Evolutionary conservation across 441 rosid genomes (phyloP).

Genomic region (Populus hybrid): DNA sequence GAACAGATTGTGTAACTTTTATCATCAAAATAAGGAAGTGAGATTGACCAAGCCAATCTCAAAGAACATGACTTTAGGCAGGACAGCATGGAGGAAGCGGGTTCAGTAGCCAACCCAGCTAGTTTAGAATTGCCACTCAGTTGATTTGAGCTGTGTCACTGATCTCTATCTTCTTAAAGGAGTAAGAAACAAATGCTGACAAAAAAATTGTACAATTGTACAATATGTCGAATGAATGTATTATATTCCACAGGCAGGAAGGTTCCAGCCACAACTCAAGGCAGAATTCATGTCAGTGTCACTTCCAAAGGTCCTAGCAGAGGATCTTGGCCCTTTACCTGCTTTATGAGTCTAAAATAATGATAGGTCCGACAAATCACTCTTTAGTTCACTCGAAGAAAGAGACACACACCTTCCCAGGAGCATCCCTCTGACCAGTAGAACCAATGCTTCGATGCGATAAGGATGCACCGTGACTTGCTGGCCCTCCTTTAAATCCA

Average conservation of each 20-base stretch:
- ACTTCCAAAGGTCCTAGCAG: background rate
- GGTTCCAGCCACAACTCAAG: background rate
- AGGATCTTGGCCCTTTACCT: background rate
- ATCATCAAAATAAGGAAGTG: background rate
- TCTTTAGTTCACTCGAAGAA: background rate
- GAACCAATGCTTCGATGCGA: slow-evolving; percentile 84
- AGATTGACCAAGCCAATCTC: background rate
- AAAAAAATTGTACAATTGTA: background rate
- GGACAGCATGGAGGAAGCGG: background rate
- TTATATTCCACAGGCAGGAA: background rate
- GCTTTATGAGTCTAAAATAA: background rate
- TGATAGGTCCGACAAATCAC: slow-evolving; percentile 1
- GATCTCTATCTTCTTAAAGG: background rate
- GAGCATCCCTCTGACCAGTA: slow-evolving; percentile 94
- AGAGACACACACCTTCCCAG: slow-evolving; percentile 71
- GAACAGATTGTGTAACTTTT: background rate
- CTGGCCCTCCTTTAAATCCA: slow-evolving; percentile 57
- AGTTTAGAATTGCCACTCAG: background rate
- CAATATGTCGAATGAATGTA: background rate
- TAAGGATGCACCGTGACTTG: slow-evolving; percentile 81
- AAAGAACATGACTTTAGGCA: background rate
- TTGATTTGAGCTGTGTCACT: background rate
- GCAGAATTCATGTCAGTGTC: background rate
- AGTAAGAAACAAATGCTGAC: background rate
- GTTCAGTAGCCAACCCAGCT: background rate